Evolutionary conservation across 2,329 filamentous ascomycete species (phyloP).

Genomic region (Pseudocercospora fuligena): DNA sequence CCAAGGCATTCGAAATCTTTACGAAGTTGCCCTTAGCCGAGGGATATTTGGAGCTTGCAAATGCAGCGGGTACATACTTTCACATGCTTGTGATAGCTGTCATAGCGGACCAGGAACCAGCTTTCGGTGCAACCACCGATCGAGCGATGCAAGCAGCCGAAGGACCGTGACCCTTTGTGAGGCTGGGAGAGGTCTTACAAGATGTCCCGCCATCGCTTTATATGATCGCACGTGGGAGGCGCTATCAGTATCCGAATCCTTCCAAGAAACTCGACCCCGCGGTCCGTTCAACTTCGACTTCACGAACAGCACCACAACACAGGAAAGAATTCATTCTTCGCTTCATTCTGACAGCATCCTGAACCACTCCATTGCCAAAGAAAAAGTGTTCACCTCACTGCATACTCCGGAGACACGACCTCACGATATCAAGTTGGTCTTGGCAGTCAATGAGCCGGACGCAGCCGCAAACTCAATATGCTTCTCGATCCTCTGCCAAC

Average conservation of each 20-base stretch:
- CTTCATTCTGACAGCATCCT: background rate
- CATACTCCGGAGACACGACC: background rate
- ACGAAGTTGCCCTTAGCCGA: background rate
- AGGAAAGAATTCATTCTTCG: too few relatives aligned
- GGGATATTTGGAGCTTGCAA: background rate
- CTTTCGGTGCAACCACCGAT: background rate
- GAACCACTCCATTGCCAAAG: background rate
- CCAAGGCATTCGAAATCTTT: background rate
- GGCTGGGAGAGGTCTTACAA: background rate
- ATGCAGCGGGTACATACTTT: too few relatives aligned
- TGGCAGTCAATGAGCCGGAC: background rate
- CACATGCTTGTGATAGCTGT: background rate
- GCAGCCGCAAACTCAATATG: slow-evolving; percentile 3
- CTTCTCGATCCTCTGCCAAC: background rate
- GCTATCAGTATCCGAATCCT: background rate
- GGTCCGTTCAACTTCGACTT: background rate
- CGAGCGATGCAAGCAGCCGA: background rate
- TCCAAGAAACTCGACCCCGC: background rate
- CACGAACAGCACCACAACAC: background rate
- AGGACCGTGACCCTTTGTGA: background rate
- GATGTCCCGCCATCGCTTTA: slow-evolving; percentile 2
- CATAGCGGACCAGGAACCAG: background rate
- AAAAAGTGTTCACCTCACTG: background rate
- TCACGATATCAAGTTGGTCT: too few relatives aligned
- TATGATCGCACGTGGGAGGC: background rate